Base-by-base conservation (phyloP, 306 rosid species). In the Hippophae tibetana region DNA sequence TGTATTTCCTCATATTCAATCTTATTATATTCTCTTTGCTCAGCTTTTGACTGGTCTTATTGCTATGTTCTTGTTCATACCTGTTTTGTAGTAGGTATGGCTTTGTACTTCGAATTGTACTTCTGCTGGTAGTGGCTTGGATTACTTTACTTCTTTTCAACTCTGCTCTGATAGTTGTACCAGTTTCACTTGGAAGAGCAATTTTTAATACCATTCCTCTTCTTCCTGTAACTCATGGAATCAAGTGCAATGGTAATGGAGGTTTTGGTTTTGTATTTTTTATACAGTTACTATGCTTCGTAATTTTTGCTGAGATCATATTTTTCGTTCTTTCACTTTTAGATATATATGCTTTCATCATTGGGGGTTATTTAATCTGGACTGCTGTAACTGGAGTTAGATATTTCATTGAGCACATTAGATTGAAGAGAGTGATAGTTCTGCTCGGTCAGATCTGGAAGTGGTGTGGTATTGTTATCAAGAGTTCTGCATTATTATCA, bases 291-390 rank as follows among this genome's bases (percentile, higher is more conserved):
- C 7, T 57, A 42, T 11, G 42, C 47, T 59, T 74, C 54, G 8
- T 57, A 43, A 57, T 48, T 64, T 56, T 26, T 26, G 40, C 41
- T 54, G 57, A 59, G 23, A 47, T 58, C 49, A 58, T 66, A 7
- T 66, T 14, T 71, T 41, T 27, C n/a, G 45, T 68, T 3, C 60
- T 71, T 58, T 11, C 73, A 57, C 57, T 70, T 40, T 18, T 67
- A 93, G 99, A 93, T 82, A 58, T 88, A 63, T 93, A 93, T 76
- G 99, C 99, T 46, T 93, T 86, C 79, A 80, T 86, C 68, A 84
- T 93, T 43, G 99, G 99, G 73, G 88, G 99, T 79, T 93, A 93
- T 60, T 77, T 88, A 52, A 93, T 93, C 57, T 93, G 99, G 99
- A 86, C 99, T 47, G 85, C 81, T 42, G 79, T 93, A 62, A 95